Conservation (phyloP, 768 basidiomycete species). For the Leccinum aurantiacum region DNA sequence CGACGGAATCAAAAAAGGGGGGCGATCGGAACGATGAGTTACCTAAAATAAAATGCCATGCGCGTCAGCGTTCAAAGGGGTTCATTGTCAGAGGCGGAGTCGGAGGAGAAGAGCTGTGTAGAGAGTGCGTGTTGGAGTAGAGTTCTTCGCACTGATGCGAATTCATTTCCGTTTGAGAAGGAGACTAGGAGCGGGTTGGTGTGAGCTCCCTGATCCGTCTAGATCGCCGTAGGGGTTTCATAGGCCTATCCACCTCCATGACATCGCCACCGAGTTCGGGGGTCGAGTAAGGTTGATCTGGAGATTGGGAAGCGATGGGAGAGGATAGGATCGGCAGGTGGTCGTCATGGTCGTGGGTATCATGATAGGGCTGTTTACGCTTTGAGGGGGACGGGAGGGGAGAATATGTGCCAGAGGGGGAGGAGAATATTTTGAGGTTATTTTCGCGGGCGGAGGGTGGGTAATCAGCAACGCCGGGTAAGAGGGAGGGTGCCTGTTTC, state of each 20-base stretch:
- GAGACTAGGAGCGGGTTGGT: conserved; percentile 24
- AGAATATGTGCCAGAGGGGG: conserved; percentile 34
- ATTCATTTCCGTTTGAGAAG: conserved; percentile 35
- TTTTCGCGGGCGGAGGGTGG: conserved; percentile 60
- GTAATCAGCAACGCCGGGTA: conserved; percentile 31
- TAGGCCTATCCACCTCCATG: conserved; percentile 34
- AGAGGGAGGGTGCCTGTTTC: conserved; percentile 29
- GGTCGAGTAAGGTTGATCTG: conserved; percentile 23
- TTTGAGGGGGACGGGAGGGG: conserved; percentile 36
- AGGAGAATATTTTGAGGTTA: conserved; percentile 47
- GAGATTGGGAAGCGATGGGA: conserved; percentile 22
- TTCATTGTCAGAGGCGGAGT: conserved; percentile 26
- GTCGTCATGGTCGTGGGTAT: conserved; percentile 23
- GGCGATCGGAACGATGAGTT: conserved; percentile 19
- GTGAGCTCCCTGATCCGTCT: conserved; percentile 29
- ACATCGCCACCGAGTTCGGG: conserved; percentile 28
- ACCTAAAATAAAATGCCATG: conserved; percentile 25
- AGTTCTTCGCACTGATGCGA: conserved; percentile 25
- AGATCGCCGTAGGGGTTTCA: conserved; percentile 38
- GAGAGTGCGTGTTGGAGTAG: conserved; percentile 19
- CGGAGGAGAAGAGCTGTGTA: conserved; percentile 19
- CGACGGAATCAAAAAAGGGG: conserved; percentile 21
- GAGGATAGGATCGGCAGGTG: conserved; percentile 15
- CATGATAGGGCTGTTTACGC: conserved; percentile 32
- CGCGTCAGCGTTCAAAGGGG: conserved; percentile 21